Base-by-base conservation (phyloP, 768 basidiomycete species). In the Boletus sensibilis region DNA sequence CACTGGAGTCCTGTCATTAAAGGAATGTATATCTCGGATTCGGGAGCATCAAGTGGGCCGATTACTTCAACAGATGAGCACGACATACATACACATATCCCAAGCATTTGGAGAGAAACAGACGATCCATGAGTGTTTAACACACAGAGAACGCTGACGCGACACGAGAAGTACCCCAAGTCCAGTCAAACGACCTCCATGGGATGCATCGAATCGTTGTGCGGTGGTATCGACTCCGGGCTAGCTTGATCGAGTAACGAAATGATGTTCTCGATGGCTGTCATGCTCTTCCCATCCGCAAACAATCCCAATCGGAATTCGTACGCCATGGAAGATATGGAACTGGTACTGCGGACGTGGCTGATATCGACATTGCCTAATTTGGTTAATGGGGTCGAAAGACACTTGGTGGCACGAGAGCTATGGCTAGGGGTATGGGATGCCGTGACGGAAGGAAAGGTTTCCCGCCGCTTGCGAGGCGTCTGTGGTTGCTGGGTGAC, bases 281-380 rank as follows among this genome's bases (percentile, higher is more conserved):
- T 55, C 39, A 63, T 61, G 34, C 62, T 71, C 38, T 53, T 59
- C 25, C 64, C 64, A 21, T 72, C 64, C 10, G 56, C 60, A 42
- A 72, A 64, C 29, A 69, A 20, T 0, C 67, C 68, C 42, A 68
- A 33, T 45, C 61, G 58, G 18, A 70, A 37, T 52, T 66, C 60
- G 43, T 72, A 67, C 4, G 69, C 53, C 52, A 70, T 51, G 27
- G 71, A 68, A 37, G 71, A 70, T 11, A 66, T 51, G 13, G 68
- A 68, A 12, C 39, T 64, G 4, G 62, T 35, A 2, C 64, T 60
- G 39, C 57, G 56, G 41, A 65, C 4, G 40, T 65, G 56, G 35
- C n/a, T 47, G 27, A 50, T 8, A 2, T 55, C 58, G 56, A 51
- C 31, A 23, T 55, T 67, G 21, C 61, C 60, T 1, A 56, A 29